phyloP scores from a whole-genome alignment of 2,329 filamentous ascomycete genomes.

The Cercospora janseana region DNA sequence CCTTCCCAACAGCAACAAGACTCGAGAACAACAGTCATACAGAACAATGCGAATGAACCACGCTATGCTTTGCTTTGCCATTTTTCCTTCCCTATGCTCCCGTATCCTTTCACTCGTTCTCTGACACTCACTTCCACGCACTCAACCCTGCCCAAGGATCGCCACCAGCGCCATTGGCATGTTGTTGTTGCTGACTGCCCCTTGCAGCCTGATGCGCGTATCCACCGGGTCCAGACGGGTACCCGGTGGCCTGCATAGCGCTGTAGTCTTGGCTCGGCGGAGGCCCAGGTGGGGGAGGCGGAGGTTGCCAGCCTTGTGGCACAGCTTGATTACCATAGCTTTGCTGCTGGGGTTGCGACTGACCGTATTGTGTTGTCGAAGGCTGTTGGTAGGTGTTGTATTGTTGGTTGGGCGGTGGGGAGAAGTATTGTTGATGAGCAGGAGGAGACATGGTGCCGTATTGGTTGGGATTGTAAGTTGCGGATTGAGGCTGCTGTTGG shows the following conservation, averaged over 20 bases:
- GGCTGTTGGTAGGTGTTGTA: constrained; percentile 45
- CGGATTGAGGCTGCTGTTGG: constrained; percentile 20
- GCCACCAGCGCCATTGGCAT: constrained; percentile 37
- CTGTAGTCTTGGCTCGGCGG: constrained; percentile 58
- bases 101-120: background rate
- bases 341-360: constrained; percentile 57
- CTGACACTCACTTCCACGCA: constrained; percentile 59
- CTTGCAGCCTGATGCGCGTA: constrained; percentile 53
- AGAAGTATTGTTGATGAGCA: constrained; percentile 58
- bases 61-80: constrained; percentile 6
- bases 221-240: constrained; percentile 52
- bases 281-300: constrained; percentile 64
- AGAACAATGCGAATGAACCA: too few relatives aligned
- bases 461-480: constrained; percentile 47
- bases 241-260: constrained; percentile 37
- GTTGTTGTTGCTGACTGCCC: constrained; percentile 43
- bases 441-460: constrained; percentile 52
- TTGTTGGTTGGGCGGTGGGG: constrained; percentile 44
- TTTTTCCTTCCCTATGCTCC: background rate
- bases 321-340: constrained; percentile 39
- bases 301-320: constrained; percentile 64
- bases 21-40: too few relatives aligned
- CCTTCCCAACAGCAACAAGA: too few relatives aligned
- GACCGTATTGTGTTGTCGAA: constrained; percentile 57
- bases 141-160: constrained; percentile 72